Base-by-base conservation (phyloP, 225 moss, liverwort and hornwort genomes). In the Marchantia paleacea region DNA sequence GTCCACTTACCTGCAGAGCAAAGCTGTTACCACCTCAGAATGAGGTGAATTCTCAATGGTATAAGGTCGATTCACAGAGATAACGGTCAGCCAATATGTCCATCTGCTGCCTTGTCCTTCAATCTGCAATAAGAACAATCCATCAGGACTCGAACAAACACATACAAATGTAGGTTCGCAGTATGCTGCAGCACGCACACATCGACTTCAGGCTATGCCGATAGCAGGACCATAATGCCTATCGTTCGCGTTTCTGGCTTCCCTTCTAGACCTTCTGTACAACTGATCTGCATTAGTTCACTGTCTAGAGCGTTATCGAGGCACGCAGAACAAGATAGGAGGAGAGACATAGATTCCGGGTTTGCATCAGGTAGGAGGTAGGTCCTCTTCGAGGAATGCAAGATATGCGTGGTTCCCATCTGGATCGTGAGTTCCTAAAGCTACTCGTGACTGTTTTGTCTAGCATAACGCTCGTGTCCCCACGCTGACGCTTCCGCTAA, bases 91-190 rank as follows among this genome's bases (percentile, higher is more conserved):
- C 63, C 49, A 51, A 25, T 65, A 12, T 26, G 25, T 78, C 65
- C 64, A 78, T 78, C 64, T 24, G 78, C 25, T 11, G 20, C 10
- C 78, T 66, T 63, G 51, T 63, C 65, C 64, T 65, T 65, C 78
- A 25, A 18, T 12, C 78, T 78, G 78, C 49, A 65, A 20, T 51
- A 51, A 31, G 30, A 29, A 67, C 22, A 12, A 12, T 15, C 51
- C 24, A 10, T 72, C n/a, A 72, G n/a, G 48, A 72, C 49, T 19
- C 50, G 39, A 18, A 52, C 0, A 8, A 24, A n/a, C 7, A 50
- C 8, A 48, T 10, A 8, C 19, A 49, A 50, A 48, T 7, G 62
- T 19, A 51, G 0, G 72, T 26, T 66, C 13, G 28, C 26, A 7
- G 14, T 28, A 29, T 28, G 66, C 11, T 11, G 66, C 28, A 66